Evolutionary conservation across 116 monocot genomes (phyloP).

Genomic region (Phalaenopsis hybrid): DNA sequence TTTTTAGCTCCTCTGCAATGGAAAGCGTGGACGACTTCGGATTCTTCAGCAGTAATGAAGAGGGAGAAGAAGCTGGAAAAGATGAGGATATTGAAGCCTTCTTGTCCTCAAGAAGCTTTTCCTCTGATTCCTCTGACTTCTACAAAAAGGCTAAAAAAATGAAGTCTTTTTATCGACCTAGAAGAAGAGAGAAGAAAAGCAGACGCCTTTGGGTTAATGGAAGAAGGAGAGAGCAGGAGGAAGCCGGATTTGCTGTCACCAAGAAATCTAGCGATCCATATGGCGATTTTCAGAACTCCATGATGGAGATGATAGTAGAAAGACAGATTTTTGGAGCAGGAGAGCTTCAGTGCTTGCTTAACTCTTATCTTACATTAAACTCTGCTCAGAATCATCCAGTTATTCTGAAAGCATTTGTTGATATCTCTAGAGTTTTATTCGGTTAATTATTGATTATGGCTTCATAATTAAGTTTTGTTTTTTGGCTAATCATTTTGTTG

Average conservation of each 20-base stretch:
- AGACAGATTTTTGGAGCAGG: conserved; percentile 49
- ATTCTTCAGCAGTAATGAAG: conserved; percentile 44
- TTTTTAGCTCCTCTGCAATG: conserved; percentile 45
- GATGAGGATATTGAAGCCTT: conserved; percentile 27
- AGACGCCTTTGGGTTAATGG: conserved; percentile 2
- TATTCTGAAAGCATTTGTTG: conserved; percentile 68
- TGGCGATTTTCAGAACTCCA: conserved; percentile 62
- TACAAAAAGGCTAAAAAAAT: conserved; percentile 10
- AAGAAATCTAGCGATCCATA: conserved; percentile 69
- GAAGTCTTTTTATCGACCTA: background rate
- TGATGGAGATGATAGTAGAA: conserved; percentile 91
- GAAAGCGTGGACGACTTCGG: conserved; percentile 5
- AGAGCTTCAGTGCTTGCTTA: conserved; percentile 56
- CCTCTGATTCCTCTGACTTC: conserved; percentile 68
- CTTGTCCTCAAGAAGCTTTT: conserved; percentile 69
- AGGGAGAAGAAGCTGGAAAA: conserved; percentile 6
- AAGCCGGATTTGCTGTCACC: conserved; percentile 46
- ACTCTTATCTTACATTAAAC: conserved; percentile 62
- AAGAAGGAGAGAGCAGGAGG: conserved; percentile 10
- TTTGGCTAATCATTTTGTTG: too few species aligned
- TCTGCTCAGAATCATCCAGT: conserved; percentile 45
- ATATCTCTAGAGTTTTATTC: conserved; percentile 37
- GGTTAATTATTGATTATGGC: background rate
- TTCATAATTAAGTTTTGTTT: background rate
- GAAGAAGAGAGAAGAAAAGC: conserved; percentile 8